These are phyloP conservation scores for Flaveria robusta DNA, from an alignment of 129 eudicot species.

Conservation along the genomic window DNA sequence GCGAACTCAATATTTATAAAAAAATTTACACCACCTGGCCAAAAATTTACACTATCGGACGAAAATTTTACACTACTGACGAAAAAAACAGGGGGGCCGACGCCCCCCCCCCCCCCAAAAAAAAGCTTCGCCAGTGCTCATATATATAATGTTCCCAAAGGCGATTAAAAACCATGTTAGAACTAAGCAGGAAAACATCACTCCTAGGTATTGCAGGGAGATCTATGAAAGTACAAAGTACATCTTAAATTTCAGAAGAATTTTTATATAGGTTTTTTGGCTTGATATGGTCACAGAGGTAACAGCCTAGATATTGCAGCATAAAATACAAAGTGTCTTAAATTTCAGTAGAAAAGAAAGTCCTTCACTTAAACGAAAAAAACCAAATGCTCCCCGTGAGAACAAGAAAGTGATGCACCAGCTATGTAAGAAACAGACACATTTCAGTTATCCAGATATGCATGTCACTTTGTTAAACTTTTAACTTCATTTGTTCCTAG, in stretches of 20 bases:
- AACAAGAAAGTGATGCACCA: constrained; percentile 13
- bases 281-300: neutral
- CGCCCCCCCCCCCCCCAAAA: too few relatives aligned
- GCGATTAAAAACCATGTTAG: neutral
- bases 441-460: neutral
- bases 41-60: too few relatives aligned
- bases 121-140: too few relatives aligned
- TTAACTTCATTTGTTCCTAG: neutral
- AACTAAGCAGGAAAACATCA: neutral
- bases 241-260: neutral
- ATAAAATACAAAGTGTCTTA: too few relatives aligned
- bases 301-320: neutral
- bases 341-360: neutral
- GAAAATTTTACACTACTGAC: too few relatives aligned
- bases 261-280: neutral
- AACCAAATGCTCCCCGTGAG: neutral
- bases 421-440: neutral
- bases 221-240: neutral
- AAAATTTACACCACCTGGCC: too few relatives aligned
- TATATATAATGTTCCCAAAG: too few relatives aligned
- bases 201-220: neutral
- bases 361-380: neutral
- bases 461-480: neutral
- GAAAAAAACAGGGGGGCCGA: too few relatives aligned
- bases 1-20: too few relatives aligned